These are phyloP conservation scores for Nakazawaea wickerhamii DNA, from an alignment of 805 yeast species.

Conservation along the genomic window DNA sequence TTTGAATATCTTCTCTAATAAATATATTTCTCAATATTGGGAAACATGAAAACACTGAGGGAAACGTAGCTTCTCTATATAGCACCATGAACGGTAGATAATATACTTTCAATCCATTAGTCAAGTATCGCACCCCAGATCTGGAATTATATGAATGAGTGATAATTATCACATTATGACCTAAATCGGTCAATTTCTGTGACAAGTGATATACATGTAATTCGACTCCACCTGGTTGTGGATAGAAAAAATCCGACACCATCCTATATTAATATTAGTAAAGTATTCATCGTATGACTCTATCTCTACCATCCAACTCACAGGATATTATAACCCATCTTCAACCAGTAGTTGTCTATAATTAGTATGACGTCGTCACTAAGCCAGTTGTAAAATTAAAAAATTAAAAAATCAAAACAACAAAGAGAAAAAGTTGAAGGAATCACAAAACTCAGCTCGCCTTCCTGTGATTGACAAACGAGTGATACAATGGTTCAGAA, in stretches of 20 bases:
- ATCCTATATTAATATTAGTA: slow-evolving; percentile 30
- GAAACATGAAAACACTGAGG: slow-evolving; percentile 83
- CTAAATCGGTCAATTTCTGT: slow-evolving; percentile 69
- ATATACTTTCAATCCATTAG: slow-evolving; percentile 91
- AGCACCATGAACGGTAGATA: slow-evolving; percentile 78
- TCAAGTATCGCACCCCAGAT: slow-evolving; percentile 72
- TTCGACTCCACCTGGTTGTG: slow-evolving; percentile 98
- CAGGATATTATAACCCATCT: slow-evolving; percentile 12
- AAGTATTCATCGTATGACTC: background rate
- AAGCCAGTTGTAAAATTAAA: too few species aligned
- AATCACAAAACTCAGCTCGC: too few species aligned
- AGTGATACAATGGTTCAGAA: background rate
- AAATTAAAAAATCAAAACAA: background rate
- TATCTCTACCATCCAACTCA: slow-evolving; percentile 1
- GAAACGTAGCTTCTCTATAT: slow-evolving; percentile 81
- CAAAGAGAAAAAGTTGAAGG: background rate
- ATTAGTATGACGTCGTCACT: too few species aligned
- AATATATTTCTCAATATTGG: slow-evolving; percentile 83
- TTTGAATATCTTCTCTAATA: slow-evolving; percentile 77
- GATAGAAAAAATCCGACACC: slow-evolving; percentile 96
- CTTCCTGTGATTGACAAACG: background rate
- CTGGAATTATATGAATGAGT: slow-evolving; percentile 88
- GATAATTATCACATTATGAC: slow-evolving; percentile 80
- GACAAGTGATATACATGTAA: slow-evolving; percentile 90
- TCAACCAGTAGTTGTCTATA: too few species aligned